Evolutionary conservation across 1,139 yeast species (phyloP).

Genomic region (Schwanniomyces etchellsii): DNA sequence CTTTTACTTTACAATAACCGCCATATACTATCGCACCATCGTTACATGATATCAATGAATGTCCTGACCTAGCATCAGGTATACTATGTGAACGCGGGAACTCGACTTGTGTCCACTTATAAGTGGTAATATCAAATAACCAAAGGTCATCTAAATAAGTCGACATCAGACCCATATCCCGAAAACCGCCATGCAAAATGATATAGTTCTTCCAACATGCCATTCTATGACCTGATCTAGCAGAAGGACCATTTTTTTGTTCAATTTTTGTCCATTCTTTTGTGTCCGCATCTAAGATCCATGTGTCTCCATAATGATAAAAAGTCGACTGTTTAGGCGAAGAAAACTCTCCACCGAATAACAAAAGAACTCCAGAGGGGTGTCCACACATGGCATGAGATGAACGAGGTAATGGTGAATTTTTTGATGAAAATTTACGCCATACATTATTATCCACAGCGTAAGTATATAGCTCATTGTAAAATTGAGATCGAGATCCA

Average conservation of each 20-base stretch:
- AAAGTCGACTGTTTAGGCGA: conserved; percentile 94
- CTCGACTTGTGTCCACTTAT: conserved; percentile 88
- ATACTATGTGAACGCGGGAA: conserved; percentile 75
- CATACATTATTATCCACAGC: conserved; percentile 75
- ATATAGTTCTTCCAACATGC: conserved; percentile 88
- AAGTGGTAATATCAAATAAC: conserved; percentile 85
- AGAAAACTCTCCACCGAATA: conserved; percentile 97
- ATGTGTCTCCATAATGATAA: conserved; percentile 94
- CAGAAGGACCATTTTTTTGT: conserved; percentile 61
- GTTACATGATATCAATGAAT: conserved; percentile 72
- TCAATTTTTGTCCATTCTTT: conserved; percentile 93
- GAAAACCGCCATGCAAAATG: conserved; percentile 84
- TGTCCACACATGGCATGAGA: conserved; percentile 94
- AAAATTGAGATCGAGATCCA: conserved; percentile 58
- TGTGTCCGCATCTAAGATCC: conserved; percentile 79
- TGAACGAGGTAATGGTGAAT: conserved; percentile 87
- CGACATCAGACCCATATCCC: conserved; percentile 81
- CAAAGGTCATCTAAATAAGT: conserved; percentile 83
- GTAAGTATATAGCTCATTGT: conserved; percentile 75
- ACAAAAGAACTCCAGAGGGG: conserved; percentile 76
- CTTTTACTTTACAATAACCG: conserved; percentile 91
- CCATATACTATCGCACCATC: conserved; percentile 91
- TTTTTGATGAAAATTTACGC: conserved; percentile 75
- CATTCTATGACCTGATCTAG: conserved; percentile 90
- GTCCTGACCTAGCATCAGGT: conserved; percentile 95